Base-by-base conservation (phyloP, 192 early-diverging fungal species). In the Dissophora globulifera region DNA sequence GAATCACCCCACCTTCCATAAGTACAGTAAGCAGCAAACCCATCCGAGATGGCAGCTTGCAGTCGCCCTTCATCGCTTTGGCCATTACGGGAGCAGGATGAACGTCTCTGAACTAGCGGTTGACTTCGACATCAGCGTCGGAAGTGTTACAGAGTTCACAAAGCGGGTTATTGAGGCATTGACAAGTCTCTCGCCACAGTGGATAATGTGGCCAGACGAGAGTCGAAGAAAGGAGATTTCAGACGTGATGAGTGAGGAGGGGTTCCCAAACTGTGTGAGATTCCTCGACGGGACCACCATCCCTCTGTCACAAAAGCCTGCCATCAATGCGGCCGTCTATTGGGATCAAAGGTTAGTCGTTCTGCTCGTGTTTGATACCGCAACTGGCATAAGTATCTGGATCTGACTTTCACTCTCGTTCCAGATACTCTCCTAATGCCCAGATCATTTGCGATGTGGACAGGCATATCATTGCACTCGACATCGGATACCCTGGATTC, bases 391-490 rank as follows among this genome's bases (percentile, higher is more conserved):
- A 53, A 19, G 16, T n/a, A 1, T 12, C 20, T 38, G 20, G 40
- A 7, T 23, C 31, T n/a, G 16, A 11, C 19, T 1, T 41, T 43
- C 29, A 17, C 20, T 45, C 9, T 53, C 0, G 5, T 31, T 41
- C 5, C 33, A 67, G 66, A 52, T 68, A 58, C 41, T 68, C 66
- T 26, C 48, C 45, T 58, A 41, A 46, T 1, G 52, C 59, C 49
- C 66, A 68, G 40, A 49, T 67, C 5, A 26, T 58, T 17, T 67
- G 65, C 45, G 65, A 67, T 43, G 55, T 58, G 4, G 65, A 67
- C 40, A 58, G 42, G 35, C 54, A 56, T 8, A 67, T 67, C 30
- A 67, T 58, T 52, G 32, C 20, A 15, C 19, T 51, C 2, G 35
- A 58, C 43, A 17, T 43, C 2, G 65, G 48, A 4, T 43, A 20